These are phyloP conservation scores for Eucalyptus caleyi DNA, from an alignment of 345 rosid species.

Conservation along the genomic window DNA sequence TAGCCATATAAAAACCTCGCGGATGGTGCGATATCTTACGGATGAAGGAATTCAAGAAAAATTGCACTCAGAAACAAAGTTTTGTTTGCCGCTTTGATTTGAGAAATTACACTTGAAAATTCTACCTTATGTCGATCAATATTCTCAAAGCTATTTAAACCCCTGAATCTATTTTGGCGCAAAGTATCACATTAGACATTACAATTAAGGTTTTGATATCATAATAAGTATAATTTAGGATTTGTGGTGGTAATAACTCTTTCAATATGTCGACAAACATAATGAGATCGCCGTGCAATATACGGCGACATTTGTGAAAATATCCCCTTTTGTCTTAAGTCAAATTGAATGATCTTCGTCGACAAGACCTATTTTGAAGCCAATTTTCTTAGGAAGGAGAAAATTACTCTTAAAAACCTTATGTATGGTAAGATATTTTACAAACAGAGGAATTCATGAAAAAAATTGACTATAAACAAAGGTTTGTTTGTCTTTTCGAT, in stretches of 20 bases:
- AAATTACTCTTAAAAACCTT: neutral
- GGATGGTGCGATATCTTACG: neutral
- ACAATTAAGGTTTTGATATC: neutral
- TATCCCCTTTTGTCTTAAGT: neutral
- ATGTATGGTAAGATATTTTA: neutral
- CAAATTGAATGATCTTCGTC: fast-evolving
- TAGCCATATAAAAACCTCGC: neutral
- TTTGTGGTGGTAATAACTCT: neutral
- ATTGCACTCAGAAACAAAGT: neutral
- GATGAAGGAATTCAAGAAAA: neutral
- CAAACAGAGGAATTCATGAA: neutral
- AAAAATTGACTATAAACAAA: neutral
- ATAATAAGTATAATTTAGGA: no score
- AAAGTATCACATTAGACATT: no score
- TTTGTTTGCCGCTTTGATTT: neutral
- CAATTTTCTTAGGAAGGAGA: neutral
- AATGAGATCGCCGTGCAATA: neutral
- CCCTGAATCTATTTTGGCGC: no score
- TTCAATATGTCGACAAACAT: neutral
- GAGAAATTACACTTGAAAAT: no score
- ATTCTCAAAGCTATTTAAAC: neutral
- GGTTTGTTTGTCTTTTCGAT: no score
- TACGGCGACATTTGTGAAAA: no score
- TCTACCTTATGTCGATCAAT: neutral
- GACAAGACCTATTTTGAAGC: neutral